Percentiles rank a stretch among this genome's conserved stretches.
Evolutionary conservation across 2,329 filamentous ascomycete species (phyloP).

Genomic region (Pseudopyricularia javanii): DNA sequence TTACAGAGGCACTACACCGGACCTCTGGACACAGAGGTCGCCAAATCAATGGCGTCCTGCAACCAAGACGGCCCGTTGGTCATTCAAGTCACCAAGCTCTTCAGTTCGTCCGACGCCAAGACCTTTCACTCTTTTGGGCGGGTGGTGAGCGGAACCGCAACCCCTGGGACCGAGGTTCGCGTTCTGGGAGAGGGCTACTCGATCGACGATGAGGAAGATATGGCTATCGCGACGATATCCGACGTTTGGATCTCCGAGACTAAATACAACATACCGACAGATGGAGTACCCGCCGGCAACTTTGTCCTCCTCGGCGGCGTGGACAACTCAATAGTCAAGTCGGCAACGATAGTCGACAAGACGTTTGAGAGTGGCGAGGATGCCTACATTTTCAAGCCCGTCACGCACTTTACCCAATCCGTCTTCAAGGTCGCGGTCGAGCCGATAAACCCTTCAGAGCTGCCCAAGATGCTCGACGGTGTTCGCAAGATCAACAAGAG

Average conservation of each 20-base stretch:
- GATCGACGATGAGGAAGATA: conserved; percentile 94
- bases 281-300: conserved; percentile 87
- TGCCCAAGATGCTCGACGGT: conserved; percentile 97
- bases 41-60: conserved; percentile 67
- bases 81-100: conserved; percentile 87
- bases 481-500: conserved; percentile 96
- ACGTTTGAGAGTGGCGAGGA: conserved; percentile 79
- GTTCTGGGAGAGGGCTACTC: conserved; percentile 94
- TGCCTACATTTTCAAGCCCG: conserved; percentile 86
- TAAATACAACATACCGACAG: conserved; percentile 82
- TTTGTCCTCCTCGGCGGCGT: conserved; percentile 85
- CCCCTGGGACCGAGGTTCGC: conserved; percentile 69
- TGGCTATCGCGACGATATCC: conserved; percentile 73
- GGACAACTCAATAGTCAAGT: conserved; percentile 97
- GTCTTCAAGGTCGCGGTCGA: conserved; percentile 97
- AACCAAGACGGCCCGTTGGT: conserved; percentile 83
- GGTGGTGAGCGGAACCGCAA: conserved; percentile 83
- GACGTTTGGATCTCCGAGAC: conserved; percentile 87
- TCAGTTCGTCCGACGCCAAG: conserved; percentile 82
- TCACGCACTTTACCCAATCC: conserved; percentile 91
- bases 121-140: conserved; percentile 82
- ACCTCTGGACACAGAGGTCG: conserved; percentile 70
- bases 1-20: conserved; percentile 88
- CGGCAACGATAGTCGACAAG: conserved; percentile 75
- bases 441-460: conserved; percentile 92